A percentile compares a stretch with the other conserved stretches of the same genome.
phyloP scores from a whole-genome alignment of 2,329 filamentous ascomycete genomes.

The Colletotrichum tofieldiae region DNA sequence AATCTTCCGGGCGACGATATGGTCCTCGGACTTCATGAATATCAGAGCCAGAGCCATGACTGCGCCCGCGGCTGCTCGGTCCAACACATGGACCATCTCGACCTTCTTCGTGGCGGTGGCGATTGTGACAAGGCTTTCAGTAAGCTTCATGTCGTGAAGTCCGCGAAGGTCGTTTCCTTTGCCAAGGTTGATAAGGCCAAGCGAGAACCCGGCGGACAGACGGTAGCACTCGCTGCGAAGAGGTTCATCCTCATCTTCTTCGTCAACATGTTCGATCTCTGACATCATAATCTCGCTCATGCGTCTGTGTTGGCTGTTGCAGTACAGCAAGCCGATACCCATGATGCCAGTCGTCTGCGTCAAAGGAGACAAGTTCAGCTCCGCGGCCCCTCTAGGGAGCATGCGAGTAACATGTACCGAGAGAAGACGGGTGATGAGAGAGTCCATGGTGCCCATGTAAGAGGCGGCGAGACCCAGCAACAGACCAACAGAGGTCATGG shows the following conservation, averaged over 20 bases:
- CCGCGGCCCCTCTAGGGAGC: slow-evolving; percentile 91
- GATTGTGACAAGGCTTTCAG: slow-evolving; percentile 87
- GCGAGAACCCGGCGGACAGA: slow-evolving; percentile 91
- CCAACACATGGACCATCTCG: slow-evolving; percentile 91
- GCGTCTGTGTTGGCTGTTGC: slow-evolving; percentile 93
- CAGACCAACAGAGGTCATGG: slow-evolving; percentile 98
- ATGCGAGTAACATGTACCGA: slow-evolving; percentile 97
- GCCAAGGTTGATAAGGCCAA: slow-evolving; percentile 95
- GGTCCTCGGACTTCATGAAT: slow-evolving; percentile 97
- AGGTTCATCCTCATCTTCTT: slow-evolving; percentile 85
- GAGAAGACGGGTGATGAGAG: slow-evolving; percentile 89
- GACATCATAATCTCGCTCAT: slow-evolving; percentile 99
- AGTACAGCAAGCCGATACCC: slow-evolving; percentile 96
- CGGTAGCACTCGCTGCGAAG: slow-evolving; percentile 96
- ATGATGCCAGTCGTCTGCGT: slow-evolving; percentile 97
- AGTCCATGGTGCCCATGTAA: slow-evolving; percentile 97
- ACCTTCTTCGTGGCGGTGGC: slow-evolving; percentile 93
- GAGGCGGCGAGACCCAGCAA: slow-evolving; percentile 93
- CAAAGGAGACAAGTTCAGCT: slow-evolving; percentile 91
- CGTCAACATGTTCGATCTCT: slow-evolving; percentile 90
- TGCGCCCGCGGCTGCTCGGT: slow-evolving; percentile 93
- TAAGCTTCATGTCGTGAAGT: slow-evolving; percentile 92
- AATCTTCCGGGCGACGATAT: slow-evolving; percentile 88
- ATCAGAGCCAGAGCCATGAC: slow-evolving; percentile 92
- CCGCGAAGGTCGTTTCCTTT: slow-evolving; percentile 91